Base-by-base conservation (phyloP, 192 early-diverging fungal species). In the Coemansia sp. region DNA sequence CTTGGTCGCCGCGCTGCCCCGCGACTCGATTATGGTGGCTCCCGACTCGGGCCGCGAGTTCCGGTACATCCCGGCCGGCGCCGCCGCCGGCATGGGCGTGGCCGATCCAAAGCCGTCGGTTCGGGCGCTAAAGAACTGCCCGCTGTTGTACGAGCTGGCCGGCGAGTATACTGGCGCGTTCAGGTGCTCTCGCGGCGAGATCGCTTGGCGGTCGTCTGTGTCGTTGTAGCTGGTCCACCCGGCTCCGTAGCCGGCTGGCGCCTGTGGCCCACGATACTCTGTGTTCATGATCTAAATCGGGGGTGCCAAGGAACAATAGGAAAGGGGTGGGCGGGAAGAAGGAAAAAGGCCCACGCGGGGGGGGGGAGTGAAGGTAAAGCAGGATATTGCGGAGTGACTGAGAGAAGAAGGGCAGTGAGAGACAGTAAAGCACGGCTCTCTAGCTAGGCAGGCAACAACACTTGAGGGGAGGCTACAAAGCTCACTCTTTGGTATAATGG, bases 21-120 rank as follows among this genome's bases (percentile, higher is more conserved):
- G 19, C n/a, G 25, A 30, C 19, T 39, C 31, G 7, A 51, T 27
- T 27, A 52, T 52, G 4, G 60, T 63, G 2, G 53, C 53, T 0
- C 44, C 53, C 1, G 60, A 63, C 10, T 47, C 45, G 11, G 54
- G 54, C 16, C 48, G 45, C 38, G 26, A 30, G 45, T 48, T 47
- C 19, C 30, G 19, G 20, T 56, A 56, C 20, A 56, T 45, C 9
- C 51, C 41, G 19, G 12, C 30, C 16, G 19, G 29, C 10, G 10
- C 21, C 10, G 48, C 20, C 19, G 17, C n/a, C 5, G 13, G 6
- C 36, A 28, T 22, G 28, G 19, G 19, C 27, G 11, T 8, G 8
- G 21, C 5, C 22, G 23, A 23, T 3, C 35, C 35, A 38, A 48
- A 43, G 9, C 16, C 38, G 12, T 19, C 38, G 2, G 35, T 34